phyloP scores from a whole-genome alignment of 495 filamentous ascomycete species.

The Xylaria nigripes region DNA sequence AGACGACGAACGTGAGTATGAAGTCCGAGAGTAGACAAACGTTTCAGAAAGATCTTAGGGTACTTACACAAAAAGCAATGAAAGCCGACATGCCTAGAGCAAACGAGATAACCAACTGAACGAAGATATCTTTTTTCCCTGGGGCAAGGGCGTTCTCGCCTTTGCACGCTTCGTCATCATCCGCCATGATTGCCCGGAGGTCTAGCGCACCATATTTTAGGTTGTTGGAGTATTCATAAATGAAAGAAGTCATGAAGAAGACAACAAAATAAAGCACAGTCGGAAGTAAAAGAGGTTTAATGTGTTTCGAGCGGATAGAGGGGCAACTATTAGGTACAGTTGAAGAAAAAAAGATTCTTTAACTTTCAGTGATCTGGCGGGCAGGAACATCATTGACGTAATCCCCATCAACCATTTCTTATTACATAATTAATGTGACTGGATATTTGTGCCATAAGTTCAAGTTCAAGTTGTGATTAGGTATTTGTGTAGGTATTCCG shows the following conservation, averaged over 20 bases:
- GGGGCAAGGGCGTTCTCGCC: slow-evolving; percentile 28
- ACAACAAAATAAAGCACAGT: neutral
- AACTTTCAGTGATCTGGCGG: no score
- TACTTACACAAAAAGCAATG: slow-evolving; percentile 44
- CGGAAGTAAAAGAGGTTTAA: neutral
- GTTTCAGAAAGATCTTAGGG: neutral
- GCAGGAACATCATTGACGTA: no score
- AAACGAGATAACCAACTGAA: slow-evolving; percentile 47
- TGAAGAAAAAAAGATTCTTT: no score
- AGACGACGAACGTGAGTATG: slow-evolving; percentile 15
- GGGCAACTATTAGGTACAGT: no score
- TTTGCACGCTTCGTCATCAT: slow-evolving; percentile 21
- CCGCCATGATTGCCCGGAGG: slow-evolving; percentile 3
- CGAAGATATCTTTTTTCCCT: slow-evolving; percentile 34
- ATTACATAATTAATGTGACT: no score
- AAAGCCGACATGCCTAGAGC: slow-evolving; percentile 44
- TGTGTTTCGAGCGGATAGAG: neutral
- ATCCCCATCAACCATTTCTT: no score
- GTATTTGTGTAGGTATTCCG: no score
- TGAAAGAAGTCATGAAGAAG: neutral
- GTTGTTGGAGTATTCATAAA: neutral
- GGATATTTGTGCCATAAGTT: no score
- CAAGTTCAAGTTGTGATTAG: no score
- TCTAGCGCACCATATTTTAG: slow-evolving; percentile 1
- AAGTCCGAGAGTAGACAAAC: slow-evolving; percentile 4